A percentile compares a stretch with the other conserved stretches of the same genome.
Conservation (phyloP, 2,329 filamentous ascomycete genomes). For the Aspergillus texensis region DNA sequence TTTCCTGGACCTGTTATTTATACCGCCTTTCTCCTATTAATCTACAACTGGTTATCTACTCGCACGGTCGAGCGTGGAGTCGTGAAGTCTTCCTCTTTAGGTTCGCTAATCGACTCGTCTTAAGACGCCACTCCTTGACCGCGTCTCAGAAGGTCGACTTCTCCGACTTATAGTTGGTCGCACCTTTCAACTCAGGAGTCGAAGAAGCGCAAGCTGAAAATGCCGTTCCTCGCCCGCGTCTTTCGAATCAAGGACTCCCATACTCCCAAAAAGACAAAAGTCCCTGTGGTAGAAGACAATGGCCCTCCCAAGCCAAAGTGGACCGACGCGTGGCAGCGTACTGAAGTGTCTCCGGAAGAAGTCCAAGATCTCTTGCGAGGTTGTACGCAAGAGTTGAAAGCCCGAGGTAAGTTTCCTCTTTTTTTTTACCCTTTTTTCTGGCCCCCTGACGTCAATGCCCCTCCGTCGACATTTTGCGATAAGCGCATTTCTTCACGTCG, state of each 20-base stretch:
- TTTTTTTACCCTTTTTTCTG: background rate
- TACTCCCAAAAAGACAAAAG: conserved; percentile 63
- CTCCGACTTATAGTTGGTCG: conserved; percentile 14
- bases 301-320: conserved; percentile 73
- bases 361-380: conserved; percentile 82
- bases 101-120: conserved; percentile 5
- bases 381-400: conserved; percentile 90
- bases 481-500: conserved; percentile 32
- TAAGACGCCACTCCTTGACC: conserved; percentile 1
- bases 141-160: background rate
- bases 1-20: conserved; percentile 5
- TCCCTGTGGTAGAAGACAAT: conserved; percentile 52
- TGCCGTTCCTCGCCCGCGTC: conserved; percentile 63
- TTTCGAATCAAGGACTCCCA: conserved; percentile 76
- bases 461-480: conserved; percentile 23
- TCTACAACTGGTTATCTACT: conserved; percentile 2
- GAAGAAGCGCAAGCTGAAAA: conserved; percentile 30
- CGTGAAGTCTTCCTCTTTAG: conserved; percentile 1
- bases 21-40: background rate
- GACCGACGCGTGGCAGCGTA: conserved; percentile 86
- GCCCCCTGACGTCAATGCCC: conserved; percentile 13
- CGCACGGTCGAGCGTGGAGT: conserved; percentile 16
- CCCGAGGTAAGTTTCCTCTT: conserved; percentile 69
- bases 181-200: conserved; percentile 19
- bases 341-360: conserved; percentile 82